Conservation (phyloP, 2,329 filamentous ascomycete genomes). For the Sordariomycetes sp. region DNA sequence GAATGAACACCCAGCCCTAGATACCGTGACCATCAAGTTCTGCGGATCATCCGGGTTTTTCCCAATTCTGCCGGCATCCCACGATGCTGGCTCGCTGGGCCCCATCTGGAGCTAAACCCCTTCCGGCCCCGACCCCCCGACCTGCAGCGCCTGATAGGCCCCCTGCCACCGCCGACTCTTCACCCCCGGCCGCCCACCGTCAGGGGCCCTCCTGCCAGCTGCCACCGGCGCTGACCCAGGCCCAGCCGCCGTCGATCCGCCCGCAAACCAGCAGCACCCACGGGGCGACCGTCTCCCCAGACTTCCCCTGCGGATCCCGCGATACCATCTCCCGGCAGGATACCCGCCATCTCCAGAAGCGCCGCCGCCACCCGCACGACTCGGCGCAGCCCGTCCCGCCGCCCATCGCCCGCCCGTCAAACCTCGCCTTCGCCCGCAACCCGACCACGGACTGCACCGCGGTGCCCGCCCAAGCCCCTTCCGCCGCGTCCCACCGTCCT, state of each 20-base stretch:
- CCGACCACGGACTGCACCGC: not conserved
- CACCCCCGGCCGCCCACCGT: not conserved
- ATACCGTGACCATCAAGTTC: too few relatives aligned
- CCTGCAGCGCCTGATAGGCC: not conserved
- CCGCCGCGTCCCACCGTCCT: not conserved
- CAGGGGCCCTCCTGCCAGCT: not conserved
- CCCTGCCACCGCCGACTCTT: not conserved
- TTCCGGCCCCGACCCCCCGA: not conserved
- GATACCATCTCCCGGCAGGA: not conserved
- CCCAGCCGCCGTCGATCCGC: not conserved
- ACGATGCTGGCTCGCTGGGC: not conserved
- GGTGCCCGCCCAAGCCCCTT: not conserved
- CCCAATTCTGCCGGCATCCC: not conserved
- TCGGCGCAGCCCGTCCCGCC: not conserved
- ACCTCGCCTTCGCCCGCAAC: not conserved
- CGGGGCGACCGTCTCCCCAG: not conserved
- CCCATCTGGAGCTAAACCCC: not conserved
- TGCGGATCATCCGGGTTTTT: not conserved
- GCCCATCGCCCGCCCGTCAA: slow-evolving; percentile 3
- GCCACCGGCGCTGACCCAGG: not conserved
- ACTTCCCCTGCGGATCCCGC: not conserved
- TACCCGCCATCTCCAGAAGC: not conserved
- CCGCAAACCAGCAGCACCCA: too few relatives aligned
- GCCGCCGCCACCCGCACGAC: not conserved
- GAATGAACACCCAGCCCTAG: too few relatives aligned